Percentiles rank a stretch among this genome's conserved stretches.
Conservation (phyloP, 1,284 basidiomycete genomes). For the Amylostereum areolatum region DNA sequence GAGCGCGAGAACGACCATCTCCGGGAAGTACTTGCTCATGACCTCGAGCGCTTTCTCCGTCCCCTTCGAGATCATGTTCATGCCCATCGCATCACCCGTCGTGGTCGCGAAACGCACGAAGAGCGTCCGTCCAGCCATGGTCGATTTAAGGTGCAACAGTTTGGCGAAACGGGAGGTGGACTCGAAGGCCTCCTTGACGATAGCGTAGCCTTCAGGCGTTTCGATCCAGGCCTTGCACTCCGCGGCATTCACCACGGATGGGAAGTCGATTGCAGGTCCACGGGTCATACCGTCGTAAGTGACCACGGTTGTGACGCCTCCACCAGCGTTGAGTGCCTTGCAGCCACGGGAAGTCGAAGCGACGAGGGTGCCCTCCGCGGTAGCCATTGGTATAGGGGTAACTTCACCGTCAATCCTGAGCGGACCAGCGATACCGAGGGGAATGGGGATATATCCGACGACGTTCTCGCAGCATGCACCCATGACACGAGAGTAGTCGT, state of each 20-base stretch:
- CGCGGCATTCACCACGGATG: constrained; percentile 73
- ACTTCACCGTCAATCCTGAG: constrained; percentile 85
- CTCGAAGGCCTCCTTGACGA: constrained; percentile 87
- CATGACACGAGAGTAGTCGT: constrained; percentile 92
- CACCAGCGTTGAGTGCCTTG: constrained; percentile 95
- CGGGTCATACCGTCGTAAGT: constrained; percentile 97
- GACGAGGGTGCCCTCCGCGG: constrained; percentile 96
- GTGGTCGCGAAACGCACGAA: constrained; percentile 95
- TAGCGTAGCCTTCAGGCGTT: constrained; percentile 73
- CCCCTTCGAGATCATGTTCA: constrained; percentile 99
- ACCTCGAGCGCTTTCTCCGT: constrained; percentile 90
- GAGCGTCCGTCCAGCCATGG: constrained; percentile 86
- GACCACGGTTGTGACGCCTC: constrained; percentile 92
- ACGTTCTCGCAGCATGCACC: constrained; percentile 99
- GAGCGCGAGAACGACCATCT: constrained; percentile 91
- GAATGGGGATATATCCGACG: constrained; percentile 94
- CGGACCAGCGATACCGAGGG: constrained; percentile 95
- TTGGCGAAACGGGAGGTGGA: constrained; percentile 89
- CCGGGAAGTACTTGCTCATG: constrained; percentile 80
- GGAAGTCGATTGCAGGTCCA: constrained; percentile 97
- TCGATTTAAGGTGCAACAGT: constrained; percentile 78
- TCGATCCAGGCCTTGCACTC: constrained; percentile 89
- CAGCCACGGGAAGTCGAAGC: constrained; percentile 96
- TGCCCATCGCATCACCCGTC: constrained; percentile 99
- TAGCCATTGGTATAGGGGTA: constrained; percentile 97